Evolutionary conservation across 2,329 filamentous ascomycete genomes (phyloP).

Genomic region (Pezicula carpinea): DNA sequence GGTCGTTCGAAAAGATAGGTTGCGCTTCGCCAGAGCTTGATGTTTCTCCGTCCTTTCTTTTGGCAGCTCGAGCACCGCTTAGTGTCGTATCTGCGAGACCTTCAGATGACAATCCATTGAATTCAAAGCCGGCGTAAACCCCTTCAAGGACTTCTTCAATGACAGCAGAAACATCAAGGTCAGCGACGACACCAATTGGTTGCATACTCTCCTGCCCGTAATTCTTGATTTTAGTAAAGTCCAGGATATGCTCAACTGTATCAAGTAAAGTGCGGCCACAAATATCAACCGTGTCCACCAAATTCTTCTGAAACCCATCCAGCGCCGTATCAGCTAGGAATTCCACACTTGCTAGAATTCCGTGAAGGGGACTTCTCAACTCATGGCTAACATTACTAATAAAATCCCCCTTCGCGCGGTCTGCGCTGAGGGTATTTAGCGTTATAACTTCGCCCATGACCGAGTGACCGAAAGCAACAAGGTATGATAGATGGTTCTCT

Average conservation of each 20-base stretch:
- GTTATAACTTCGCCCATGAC: slow-evolving; percentile 50
- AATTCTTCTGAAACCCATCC: slow-evolving; percentile 24
- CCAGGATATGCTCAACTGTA: slow-evolving; percentile 32
- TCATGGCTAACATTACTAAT: slow-evolving; percentile 55
- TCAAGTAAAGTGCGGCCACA: slow-evolving; percentile 31
- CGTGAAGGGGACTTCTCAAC: slow-evolving; percentile 49
- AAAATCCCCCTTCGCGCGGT: slow-evolving; percentile 49
- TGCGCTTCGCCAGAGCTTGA: neutral
- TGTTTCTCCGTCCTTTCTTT: neutral
- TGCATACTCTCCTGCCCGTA: slow-evolving; percentile 13
- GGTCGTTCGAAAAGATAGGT: slow-evolving; percentile 3
- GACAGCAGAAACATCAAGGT: slow-evolving; percentile 28
- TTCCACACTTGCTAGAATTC: slow-evolving; percentile 46
- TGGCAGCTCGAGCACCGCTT: slow-evolving; percentile 3
- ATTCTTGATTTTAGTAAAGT: slow-evolving; percentile 32
- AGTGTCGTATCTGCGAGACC: slow-evolving; percentile 20
- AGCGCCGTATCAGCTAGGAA: slow-evolving; percentile 40
- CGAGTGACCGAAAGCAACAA: slow-evolving; percentile 38
- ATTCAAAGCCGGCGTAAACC: slow-evolving; percentile 31
- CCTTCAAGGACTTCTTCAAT: slow-evolving; percentile 32
- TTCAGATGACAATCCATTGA: slow-evolving; percentile 21
- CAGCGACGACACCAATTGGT: slow-evolving; percentile 17
- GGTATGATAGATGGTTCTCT: slow-evolving; percentile 31
- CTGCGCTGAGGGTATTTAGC: slow-evolving; percentile 43
- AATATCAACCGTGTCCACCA: slow-evolving; percentile 29